Conservation (phyloP, 1,139 yeast species). For the Debaryomyces coudertii region DNA sequence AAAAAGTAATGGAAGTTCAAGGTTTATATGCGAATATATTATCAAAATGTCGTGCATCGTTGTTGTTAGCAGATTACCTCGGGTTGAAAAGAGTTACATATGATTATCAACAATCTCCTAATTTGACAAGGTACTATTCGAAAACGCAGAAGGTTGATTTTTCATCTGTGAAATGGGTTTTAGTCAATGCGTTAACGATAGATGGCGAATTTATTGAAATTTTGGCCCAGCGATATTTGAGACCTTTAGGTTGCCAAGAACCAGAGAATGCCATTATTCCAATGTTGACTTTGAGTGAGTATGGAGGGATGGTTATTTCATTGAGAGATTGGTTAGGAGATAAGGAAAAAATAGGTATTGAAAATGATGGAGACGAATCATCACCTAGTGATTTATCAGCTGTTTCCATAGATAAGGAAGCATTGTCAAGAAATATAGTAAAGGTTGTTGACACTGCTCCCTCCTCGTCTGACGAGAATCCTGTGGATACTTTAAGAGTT, state of each 20-base stretch:
- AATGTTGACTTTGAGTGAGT: constrained; percentile 84
- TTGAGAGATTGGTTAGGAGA: constrained; percentile 88
- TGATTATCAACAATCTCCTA: constrained; percentile 90
- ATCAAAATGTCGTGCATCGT: constrained; percentile 69
- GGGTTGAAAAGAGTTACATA: constrained; percentile 92
- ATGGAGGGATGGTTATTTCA: constrained; percentile 94
- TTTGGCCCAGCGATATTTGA: constrained; percentile 86
- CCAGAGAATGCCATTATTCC: constrained; percentile 87
- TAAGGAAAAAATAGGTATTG: constrained; percentile 56
- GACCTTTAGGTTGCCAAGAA: constrained; percentile 83
- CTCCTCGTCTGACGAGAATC: constrained; percentile 54
- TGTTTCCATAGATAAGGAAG: constrained; percentile 77
- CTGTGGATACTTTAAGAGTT: constrained; percentile 60
- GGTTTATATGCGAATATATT: constrained; percentile 87
- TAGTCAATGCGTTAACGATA: constrained; percentile 87
- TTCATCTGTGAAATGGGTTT: constrained; percentile 82
- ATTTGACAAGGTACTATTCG: constrained; percentile 75
- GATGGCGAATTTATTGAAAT: constrained; percentile 94
- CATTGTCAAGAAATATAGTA: constrained; percentile 76
- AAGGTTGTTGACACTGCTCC: constrained; percentile 68
- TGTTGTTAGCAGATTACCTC: constrained; percentile 81
- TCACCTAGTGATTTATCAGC: constrained; percentile 59
- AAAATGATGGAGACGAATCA: constrained; percentile 36
- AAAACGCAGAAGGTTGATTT: constrained; percentile 80
- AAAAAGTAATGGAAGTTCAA: constrained; percentile 71